Conservation (phyloP, 2,329 filamentous ascomycete genomes). For the Fusarium sp. region DNA sequence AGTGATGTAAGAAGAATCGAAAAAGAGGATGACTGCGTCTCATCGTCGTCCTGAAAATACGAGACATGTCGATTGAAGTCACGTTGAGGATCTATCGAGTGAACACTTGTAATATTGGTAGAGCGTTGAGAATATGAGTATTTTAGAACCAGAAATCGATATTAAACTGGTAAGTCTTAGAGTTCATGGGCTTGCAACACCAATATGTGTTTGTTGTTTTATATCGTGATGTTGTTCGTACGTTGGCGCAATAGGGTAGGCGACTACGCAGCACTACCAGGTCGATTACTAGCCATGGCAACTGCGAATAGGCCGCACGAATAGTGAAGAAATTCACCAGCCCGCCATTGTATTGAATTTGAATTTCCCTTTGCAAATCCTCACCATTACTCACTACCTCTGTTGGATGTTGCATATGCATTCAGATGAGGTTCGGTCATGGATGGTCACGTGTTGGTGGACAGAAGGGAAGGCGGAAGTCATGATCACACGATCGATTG, state of each 20-base stretch:
- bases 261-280: neutral
- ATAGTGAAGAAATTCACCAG: neutral
- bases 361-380: too few species aligned
- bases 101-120: too few species aligned
- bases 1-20: too few species aligned
- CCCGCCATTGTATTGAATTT: neutral
- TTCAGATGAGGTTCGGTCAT: neutral
- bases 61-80: too few species aligned
- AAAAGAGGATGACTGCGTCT: too few species aligned
- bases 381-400: too few species aligned
- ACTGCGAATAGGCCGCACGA: neutral
- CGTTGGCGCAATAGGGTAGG: neutral
- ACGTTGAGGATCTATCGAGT: too few species aligned
- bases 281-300: neutral
- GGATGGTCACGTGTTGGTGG: conserved; percentile 21
- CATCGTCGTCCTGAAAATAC: too few species aligned
- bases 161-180: too few species aligned
- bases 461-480: conserved; percentile 3
- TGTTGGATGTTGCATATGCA: neutral
- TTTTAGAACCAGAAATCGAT: too few species aligned
- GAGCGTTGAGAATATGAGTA: too few species aligned
- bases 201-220: neutral
- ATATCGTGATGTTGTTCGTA: neutral
- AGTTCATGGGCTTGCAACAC: too few species aligned
- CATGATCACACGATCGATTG: conserved; percentile 16